phyloP scores from a whole-genome alignment of 305 asterid species.

The Solanum hybrid region DNA sequence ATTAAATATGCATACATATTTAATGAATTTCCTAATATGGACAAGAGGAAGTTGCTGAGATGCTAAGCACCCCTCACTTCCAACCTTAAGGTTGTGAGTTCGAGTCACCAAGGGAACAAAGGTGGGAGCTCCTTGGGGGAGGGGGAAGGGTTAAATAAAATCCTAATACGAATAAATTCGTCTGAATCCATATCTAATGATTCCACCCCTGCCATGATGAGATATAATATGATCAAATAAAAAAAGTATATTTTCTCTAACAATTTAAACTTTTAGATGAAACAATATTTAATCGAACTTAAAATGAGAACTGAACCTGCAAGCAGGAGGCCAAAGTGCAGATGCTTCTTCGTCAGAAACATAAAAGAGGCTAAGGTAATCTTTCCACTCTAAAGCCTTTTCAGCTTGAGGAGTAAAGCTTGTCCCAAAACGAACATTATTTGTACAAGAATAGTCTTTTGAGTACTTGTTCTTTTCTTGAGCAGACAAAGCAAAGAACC shows the following conservation, averaged over 20 bases:
- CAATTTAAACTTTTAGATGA: background rate
- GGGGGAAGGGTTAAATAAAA: background rate
- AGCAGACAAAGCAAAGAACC: constrained; percentile 4
- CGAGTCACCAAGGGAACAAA: background rate
- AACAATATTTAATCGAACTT: background rate
- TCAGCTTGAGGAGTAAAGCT: constrained; percentile 12
- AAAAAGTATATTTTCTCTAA: background rate
- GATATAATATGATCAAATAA: background rate
- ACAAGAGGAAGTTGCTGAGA: background rate
- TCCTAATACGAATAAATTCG: background rate
- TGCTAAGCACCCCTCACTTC: background rate
- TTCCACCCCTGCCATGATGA: background rate
- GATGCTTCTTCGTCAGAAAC: constrained; percentile 11
- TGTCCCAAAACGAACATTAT: constrained; percentile 7
- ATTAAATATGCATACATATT: background rate
- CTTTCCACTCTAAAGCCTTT: constrained; percentile 11
- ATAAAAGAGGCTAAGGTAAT: constrained; percentile 10
- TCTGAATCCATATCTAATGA: background rate
- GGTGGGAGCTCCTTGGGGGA: background rate
- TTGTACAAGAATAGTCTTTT: background rate
- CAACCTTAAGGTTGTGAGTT: background rate
- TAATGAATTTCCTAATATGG: background rate
- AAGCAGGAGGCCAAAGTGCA: constrained; percentile 11
- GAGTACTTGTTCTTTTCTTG: constrained; percentile 4
- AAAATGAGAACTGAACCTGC: constrained; percentile 1